A percentile compares a stretch with the other conserved stretches of the same genome.
Conservation (phyloP, 305 asterid species). For the Striga hermonthica region DNA sequence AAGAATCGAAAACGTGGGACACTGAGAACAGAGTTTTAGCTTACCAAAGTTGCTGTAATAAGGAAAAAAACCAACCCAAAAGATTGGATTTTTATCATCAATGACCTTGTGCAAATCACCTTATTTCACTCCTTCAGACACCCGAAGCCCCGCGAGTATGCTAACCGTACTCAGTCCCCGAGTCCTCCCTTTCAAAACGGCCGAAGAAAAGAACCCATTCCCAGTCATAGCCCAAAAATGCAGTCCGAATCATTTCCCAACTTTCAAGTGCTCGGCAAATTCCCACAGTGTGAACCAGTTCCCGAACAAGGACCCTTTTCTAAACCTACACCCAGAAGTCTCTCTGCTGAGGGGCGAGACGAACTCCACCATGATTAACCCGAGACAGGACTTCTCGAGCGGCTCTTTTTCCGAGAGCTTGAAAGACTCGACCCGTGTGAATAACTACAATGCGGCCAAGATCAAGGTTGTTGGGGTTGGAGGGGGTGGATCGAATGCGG, state of each 20-base stretch:
- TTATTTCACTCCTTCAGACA: constrained; percentile 54
- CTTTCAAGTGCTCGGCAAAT: constrained; percentile 62
- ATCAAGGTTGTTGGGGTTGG: constrained; percentile 86
- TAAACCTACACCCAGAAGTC: constrained; percentile 80
- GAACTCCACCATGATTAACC: constrained; percentile 40
- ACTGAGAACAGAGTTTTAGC: too few relatives aligned
- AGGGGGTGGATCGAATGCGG: constrained; percentile 97
- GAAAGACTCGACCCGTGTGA: constrained; percentile 34
- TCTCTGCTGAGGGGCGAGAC: constrained; percentile 82
- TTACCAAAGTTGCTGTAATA: too few relatives aligned
- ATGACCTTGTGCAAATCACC: constrained; percentile 71
- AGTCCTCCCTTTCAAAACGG: constrained; percentile 48
- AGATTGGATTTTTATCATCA: constrained; percentile 23
- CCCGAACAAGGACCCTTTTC: constrained; percentile 62
- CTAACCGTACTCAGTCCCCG: constrained; percentile 50
- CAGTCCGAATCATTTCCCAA: constrained; percentile 30
- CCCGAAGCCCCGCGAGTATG: constrained; percentile 44
- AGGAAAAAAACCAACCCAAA: too few relatives aligned
- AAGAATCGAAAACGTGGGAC: too few relatives aligned
- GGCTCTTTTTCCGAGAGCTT: constrained; percentile 49
- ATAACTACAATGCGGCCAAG: constrained; percentile 48
- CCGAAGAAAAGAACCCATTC: constrained; percentile 47
- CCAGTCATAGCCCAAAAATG: constrained; percentile 35
- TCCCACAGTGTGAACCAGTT: constrained; percentile 57
- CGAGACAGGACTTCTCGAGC: constrained; percentile 48